A percentile compares a stretch with the other conserved stretches of the same genome.
Evolutionary conservation across 108 stramenopile species (phyloP).

Genomic region (Nitzschia putrida): DNA sequence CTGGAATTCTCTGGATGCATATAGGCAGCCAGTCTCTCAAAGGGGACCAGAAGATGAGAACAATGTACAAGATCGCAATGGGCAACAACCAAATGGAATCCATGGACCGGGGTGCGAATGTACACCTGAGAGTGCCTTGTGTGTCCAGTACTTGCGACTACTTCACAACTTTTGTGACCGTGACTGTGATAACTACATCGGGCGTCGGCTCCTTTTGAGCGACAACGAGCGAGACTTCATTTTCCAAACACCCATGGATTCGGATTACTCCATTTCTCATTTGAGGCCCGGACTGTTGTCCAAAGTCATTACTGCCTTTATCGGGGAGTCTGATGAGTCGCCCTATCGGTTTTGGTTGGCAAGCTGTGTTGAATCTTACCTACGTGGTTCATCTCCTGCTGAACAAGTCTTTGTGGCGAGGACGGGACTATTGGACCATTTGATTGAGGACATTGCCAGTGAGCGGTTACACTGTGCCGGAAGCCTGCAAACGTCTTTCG

Average conservation of each 20-base stretch:
- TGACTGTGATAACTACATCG: constrained; percentile 71
- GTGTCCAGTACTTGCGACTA: constrained; percentile 85
- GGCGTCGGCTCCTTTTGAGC: constrained; percentile 47
- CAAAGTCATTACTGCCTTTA: constrained; percentile 67
- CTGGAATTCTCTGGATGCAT: constrained; percentile 47
- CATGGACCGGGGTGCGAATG: constrained; percentile 84
- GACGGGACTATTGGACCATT: constrained; percentile 61
- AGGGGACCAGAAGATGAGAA: not conserved
- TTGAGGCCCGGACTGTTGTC: constrained; percentile 60
- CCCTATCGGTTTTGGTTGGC: constrained; percentile 90
- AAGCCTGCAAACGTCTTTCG: constrained; percentile 86
- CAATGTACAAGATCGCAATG: constrained; percentile 4
- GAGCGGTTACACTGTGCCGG: constrained; percentile 67
- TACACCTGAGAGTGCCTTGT: constrained; percentile 81
- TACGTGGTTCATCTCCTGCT: constrained; percentile 70
- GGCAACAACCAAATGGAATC: constrained; percentile 35
- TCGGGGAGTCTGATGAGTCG: constrained; percentile 72
- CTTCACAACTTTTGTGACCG: constrained; percentile 89
- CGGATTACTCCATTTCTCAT: constrained; percentile 12
- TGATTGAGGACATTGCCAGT: constrained; percentile 59
- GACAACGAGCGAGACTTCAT: constrained; percentile 37
- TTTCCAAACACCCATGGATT: constrained; percentile 14
- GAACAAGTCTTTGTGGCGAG: constrained; percentile 66
- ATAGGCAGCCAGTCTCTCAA: constrained; percentile 21
- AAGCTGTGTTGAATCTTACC: constrained; percentile 83